phyloP scores from a whole-genome alignment of 306 rosid genomes.

The Sechiopsis laciniata region DNA sequence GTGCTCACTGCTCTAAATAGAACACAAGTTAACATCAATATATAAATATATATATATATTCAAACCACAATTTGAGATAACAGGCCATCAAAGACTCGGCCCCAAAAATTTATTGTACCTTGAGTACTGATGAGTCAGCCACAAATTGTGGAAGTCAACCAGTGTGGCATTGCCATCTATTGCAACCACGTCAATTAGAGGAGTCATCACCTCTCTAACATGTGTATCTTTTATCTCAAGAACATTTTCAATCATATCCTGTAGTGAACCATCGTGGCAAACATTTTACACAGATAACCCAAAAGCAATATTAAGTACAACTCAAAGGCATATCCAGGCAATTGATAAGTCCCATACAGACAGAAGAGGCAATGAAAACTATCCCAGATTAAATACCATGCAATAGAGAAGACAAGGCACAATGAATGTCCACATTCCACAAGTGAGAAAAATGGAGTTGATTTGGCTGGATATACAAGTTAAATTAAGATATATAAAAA shows the following conservation, averaged over 20 bases:
- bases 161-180: conserved; percentile 81
- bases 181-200: conserved; percentile 97
- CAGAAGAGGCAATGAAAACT: not conserved
- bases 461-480: not conserved
- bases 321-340: not conserved
- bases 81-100: not conserved
- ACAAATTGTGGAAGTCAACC: conserved; percentile 75
- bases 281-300: conserved; percentile 6
- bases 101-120: conserved; percentile 42
- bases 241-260: conserved; percentile 99
- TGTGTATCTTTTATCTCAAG: conserved; percentile 94
- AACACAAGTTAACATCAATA: too few relatives aligned
- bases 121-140: conserved; percentile 98
- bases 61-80: not conserved
- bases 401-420: not conserved
- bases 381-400: not conserved
- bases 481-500: not conserved
- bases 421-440: not conserved
- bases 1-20: too few relatives aligned
- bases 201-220: conserved; percentile 99
- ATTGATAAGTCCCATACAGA: not conserved
- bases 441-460: not conserved
- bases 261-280: conserved; percentile 21
- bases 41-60: too few relatives aligned
- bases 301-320: not conserved